These are phyloP conservation scores for Xanthoconium separans DNA, from an alignment of 1,284 basidiomycete genomes.

Conservation along the genomic window DNA sequence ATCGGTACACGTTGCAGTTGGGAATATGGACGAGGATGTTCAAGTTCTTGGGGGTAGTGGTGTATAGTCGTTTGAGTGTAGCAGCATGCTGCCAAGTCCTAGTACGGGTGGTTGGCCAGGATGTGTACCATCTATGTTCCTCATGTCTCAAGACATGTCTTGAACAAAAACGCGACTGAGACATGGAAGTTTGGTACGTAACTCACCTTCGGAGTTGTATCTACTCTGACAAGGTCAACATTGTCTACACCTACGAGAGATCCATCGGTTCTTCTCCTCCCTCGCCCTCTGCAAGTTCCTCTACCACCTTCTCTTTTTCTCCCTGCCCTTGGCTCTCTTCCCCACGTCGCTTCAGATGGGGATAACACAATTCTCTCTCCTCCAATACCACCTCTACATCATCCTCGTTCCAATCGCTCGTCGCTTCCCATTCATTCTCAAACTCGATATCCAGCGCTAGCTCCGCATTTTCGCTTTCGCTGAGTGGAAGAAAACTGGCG, in stretches of 20 bases:
- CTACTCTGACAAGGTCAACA: no score
- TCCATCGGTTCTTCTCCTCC: constrained; percentile 55
- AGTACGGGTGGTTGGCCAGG: background rate
- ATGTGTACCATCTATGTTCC: background rate
- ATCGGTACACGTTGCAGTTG: constrained; percentile 48
- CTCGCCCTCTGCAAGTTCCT: constrained; percentile 28
- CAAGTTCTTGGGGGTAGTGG: background rate
- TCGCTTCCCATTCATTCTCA: constrained; percentile 90
- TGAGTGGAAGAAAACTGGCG: constrained; percentile 30
- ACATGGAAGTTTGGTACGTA: constrained; percentile 4
- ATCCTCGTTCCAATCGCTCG: constrained; percentile 86
- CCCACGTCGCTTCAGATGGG: constrained; percentile 13
- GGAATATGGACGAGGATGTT: constrained; percentile 40
- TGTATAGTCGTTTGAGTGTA: constrained; percentile 7
- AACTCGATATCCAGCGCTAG: constrained; percentile 49
- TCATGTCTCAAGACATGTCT: background rate
- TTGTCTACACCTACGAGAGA: constrained; percentile 36
- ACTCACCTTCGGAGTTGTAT: no score
- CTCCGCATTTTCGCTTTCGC: constrained; percentile 28
- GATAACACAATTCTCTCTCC: constrained; percentile 67
- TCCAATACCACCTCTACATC: constrained; percentile 74
- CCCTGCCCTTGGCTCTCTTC: background rate
- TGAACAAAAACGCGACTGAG: constrained; percentile 1
- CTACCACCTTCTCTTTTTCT: background rate
- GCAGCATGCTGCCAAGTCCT: background rate